Conservation (phyloP, 371 early-diverging fungal genomes). For the Apophysomyces elegans region DNA sequence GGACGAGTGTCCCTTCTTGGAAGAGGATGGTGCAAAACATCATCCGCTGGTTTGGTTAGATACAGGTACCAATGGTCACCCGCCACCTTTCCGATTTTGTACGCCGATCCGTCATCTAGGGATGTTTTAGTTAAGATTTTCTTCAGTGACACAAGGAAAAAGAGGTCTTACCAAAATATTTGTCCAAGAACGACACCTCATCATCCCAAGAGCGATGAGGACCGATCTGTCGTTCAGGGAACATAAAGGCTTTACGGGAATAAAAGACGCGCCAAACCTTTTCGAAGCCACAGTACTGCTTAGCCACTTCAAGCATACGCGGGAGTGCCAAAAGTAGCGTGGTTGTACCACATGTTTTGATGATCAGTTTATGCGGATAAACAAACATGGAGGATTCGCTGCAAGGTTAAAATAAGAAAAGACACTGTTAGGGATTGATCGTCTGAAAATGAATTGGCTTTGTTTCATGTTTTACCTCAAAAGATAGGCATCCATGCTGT, state of each 20-base stretch:
- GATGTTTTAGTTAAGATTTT: neutral
- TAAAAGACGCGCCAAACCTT: slow-evolving; percentile 89
- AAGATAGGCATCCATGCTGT: slow-evolving; percentile 86
- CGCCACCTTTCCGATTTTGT: slow-evolving; percentile 91
- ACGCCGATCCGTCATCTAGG: slow-evolving; percentile 77
- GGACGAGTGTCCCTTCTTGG: slow-evolving; percentile 4
- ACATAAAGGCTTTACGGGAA: slow-evolving; percentile 95
- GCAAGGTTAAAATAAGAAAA: slow-evolving; percentile 21
- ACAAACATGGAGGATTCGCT: slow-evolving; percentile 97
- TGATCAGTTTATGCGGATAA: slow-evolving; percentile 89
- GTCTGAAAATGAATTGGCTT: slow-evolving; percentile 1
- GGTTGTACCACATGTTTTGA: slow-evolving; percentile 98
- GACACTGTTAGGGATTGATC: neutral
- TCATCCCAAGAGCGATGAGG: slow-evolving; percentile 92
- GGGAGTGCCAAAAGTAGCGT: slow-evolving; percentile 87
- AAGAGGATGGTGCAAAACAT: slow-evolving; percentile 42
- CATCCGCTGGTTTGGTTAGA: slow-evolving; percentile 71
- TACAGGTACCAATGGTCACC: slow-evolving; percentile 97
- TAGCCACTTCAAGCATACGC: slow-evolving; percentile 84
- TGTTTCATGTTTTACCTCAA: slow-evolving; percentile 61
- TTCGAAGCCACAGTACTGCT: slow-evolving; percentile 66
- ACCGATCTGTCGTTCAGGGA: slow-evolving; percentile 87
- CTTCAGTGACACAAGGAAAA: neutral
- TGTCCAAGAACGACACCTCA: slow-evolving; percentile 81
- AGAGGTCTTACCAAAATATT: slow-evolving; percentile 59